Evolutionary conservation across 345 rosid species (phyloP).

Genomic region (Camelina sativa): DNA sequence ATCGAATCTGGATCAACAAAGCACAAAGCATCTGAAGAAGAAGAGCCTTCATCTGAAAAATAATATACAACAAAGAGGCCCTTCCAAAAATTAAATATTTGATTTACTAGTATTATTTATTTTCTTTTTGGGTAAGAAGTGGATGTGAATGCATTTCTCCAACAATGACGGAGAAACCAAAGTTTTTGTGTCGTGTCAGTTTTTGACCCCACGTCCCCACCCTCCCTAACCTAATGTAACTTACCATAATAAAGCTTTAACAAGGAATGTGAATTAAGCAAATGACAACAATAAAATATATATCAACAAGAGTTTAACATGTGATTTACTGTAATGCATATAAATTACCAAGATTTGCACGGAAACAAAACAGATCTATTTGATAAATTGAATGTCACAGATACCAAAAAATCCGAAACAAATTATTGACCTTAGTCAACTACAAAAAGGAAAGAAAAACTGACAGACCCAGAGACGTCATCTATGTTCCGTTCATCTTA

Average conservation of each 20-base stretch:
- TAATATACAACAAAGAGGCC: not conserved
- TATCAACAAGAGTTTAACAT: too few species aligned
- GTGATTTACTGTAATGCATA: too few species aligned
- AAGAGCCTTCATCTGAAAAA: slow-evolving; percentile 22
- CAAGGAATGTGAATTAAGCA: too few species aligned
- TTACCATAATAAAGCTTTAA: too few species aligned
- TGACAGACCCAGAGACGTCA: not conserved
- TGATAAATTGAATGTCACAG: too few species aligned
- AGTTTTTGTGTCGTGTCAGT: slow-evolving; percentile 44
- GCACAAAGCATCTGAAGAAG: slow-evolving; percentile 34
- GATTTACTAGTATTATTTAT: not conserved
- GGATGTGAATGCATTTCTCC: slow-evolving; percentile 48
- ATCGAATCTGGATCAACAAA: slow-evolving; percentile 30
- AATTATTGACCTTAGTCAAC: not conserved
- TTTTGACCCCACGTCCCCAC: slow-evolving; percentile 39
- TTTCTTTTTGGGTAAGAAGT: slow-evolving; percentile 19
- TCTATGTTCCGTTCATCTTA: not conserved
- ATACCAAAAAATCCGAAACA: not conserved
- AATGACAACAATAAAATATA: too few species aligned
- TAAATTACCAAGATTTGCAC: too few species aligned
- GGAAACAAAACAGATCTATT: too few species aligned
- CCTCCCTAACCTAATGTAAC: not conserved
- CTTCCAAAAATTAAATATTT: not conserved
- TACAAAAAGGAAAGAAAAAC: not conserved
- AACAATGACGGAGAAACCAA: slow-evolving; percentile 71